Evolutionary conservation across 2,329 filamentous ascomycete genomes (phyloP), one percentile per base, ranked within the genome.

Genomic region (Stemphylium vesicarium): DNA sequence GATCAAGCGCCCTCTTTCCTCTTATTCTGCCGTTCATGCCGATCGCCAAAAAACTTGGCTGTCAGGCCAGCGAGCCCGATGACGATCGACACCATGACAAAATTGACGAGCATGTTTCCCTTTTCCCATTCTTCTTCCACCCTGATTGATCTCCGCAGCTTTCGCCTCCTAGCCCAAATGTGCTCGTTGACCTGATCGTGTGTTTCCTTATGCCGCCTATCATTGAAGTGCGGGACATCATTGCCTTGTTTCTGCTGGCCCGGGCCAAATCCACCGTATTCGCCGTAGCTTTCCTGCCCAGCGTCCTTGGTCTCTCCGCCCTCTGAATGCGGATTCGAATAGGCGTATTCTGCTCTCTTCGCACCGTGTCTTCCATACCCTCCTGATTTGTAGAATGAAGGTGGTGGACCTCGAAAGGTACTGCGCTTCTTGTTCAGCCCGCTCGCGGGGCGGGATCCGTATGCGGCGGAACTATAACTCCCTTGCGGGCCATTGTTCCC

Each of bases 361-460:
- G 83, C 83, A 2, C 77, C 72, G 54, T 90, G 85, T 2, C 78
- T 74, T 42, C 90, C 91, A 84, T 92, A 96, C 3, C 90, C 91
- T 4, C 92, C 92, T 57, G 84, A 87, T 15, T 88, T 84, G 76
- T 92, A 97, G 79, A 97, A 98, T 60, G 87, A 91, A 0, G 94
- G 93, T 45, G 95, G 93, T 3, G 95, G 94, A 0, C 94, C 94
- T 16, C 85, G 85, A 75, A 96, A 97, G 4, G 88, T 82, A 2
- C 87, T 85, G 2, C 91, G 82, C 20, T 94, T 85, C 36, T 88
- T 85, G 72, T 88, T 92, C 29, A 99, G 80, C 0, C 95, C 95
- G 1, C 86, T 91, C 0, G 95, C 87, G 0, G 93, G 87, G 0
- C 95, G 85, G 1, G 88, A 87, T 46, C 91, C 91, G 0, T 86